These are phyloP conservation scores for Arabis hirsuta DNA, from an alignment of 345 rosid genomes.

Conservation along the genomic window DNA sequence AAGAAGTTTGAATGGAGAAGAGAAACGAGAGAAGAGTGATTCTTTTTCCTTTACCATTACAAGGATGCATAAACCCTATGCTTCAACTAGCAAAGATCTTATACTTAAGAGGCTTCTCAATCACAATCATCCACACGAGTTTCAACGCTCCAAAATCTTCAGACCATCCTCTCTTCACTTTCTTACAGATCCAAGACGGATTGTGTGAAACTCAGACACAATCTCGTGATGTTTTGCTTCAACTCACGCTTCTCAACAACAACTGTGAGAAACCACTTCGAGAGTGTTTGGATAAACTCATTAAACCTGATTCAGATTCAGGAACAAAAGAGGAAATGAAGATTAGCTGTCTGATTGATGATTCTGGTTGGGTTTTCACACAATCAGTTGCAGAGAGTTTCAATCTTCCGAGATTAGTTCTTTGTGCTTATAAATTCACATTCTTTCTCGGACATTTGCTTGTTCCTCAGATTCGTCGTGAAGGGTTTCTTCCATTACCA, in stretches of 20 bases:
- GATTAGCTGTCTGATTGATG: constrained; percentile 36
- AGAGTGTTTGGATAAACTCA: constrained; percentile 37
- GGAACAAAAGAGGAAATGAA: constrained; percentile 21
- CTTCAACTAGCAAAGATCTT: constrained; percentile 68
- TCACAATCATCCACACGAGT: constrained; percentile 59
- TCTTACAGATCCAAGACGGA: constrained; percentile 42
- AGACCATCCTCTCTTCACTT: constrained; percentile 41
- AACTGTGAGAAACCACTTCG: constrained; percentile 30
- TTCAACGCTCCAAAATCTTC: constrained; percentile 43
- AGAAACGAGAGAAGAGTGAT: constrained; percentile 39
- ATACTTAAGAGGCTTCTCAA: constrained; percentile 47
- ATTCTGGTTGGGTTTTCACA: constrained; percentile 42
- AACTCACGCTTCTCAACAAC: constrained; percentile 36
- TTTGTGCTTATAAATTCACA: constrained; percentile 34
- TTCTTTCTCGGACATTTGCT: constrained; percentile 38
- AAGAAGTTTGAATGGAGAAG: constrained; percentile 33
- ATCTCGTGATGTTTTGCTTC: constrained; percentile 33
- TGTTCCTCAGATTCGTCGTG: constrained; percentile 39
- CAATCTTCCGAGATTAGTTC: constrained; percentile 34
- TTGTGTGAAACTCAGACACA: constrained; percentile 42
- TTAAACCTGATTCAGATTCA: constrained; percentile 17
- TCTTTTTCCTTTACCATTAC: constrained; percentile 61
- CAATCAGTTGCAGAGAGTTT: constrained; percentile 34
- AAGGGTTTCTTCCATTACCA: constrained; percentile 38
- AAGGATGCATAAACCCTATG: constrained; percentile 74